A percentile compares a stretch with the other conserved stretches of the same genome.
These are phyloP conservation scores for Meira miltonrushii DNA, from an alignment of 1,284 basidiomycete species.

Conservation along the genomic window DNA sequence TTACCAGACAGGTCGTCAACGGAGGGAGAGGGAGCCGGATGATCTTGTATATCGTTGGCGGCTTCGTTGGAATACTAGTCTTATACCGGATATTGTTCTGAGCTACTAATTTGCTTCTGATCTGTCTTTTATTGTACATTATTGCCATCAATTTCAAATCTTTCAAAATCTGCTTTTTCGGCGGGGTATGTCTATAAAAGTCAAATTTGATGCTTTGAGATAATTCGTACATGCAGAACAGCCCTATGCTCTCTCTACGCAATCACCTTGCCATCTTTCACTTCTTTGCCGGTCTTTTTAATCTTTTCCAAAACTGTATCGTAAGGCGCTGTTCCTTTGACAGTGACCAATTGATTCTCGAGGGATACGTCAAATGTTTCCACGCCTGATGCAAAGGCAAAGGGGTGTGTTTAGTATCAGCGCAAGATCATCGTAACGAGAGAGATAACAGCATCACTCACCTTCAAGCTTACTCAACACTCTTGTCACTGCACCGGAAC, in stretches of 20 bases:
- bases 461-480: conserved; percentile 68
- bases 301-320: conserved; percentile 69
- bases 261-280: conserved; percentile 47
- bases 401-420: neutral
- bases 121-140: neutral
- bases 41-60: conserved; percentile 18
- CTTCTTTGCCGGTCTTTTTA: conserved; percentile 81
- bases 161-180: neutral
- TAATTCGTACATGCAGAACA: too few species aligned
- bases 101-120: neutral
- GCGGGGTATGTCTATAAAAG: neutral
- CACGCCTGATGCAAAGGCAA: conserved; percentile 27
- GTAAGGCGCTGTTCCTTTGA: conserved; percentile 63
- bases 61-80: conserved; percentile 13
- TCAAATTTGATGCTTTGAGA: neutral
- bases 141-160: neutral
- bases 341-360: conserved; percentile 67
- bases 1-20: conserved; percentile 15
- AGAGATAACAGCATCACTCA: conserved; percentile 43
- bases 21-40: conserved; percentile 9
- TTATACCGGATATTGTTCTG: conserved; percentile 13
- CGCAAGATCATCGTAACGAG: too few species aligned
- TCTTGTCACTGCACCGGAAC: conserved; percentile 70
- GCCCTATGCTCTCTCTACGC: too few species aligned
- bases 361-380: conserved; percentile 59